Conservation (phyloP, 495 filamentous ascomycete genomes). For the Halenospora varia region DNA sequence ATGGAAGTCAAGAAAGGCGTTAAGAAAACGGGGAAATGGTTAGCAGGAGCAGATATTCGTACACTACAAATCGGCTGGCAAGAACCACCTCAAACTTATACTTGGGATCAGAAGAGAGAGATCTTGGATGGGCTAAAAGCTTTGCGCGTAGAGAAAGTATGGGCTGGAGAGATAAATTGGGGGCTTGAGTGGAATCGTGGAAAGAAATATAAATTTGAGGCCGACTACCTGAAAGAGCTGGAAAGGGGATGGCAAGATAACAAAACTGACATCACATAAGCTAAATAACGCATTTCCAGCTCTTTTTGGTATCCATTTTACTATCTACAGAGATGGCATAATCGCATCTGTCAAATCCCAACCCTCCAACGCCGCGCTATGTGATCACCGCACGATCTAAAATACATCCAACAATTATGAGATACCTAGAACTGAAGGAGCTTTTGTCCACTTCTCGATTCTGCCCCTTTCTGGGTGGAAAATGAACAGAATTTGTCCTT, state of each 20-base stretch:
- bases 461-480: conserved; percentile 53
- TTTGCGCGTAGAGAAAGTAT: conserved; percentile 8
- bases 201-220: conserved; percentile 16
- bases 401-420: neutral
- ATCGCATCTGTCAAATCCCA: neutral
- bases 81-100: conserved; percentile 19
- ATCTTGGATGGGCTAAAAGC: conserved; percentile 17
- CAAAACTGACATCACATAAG: neutral
- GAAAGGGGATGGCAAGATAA: conserved; percentile 4
- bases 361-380: conserved; percentile 27
- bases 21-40: neutral
- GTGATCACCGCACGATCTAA: neutral
- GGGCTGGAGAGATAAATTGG: conserved; percentile 22
- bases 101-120: conserved; percentile 19
- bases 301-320: neutral
- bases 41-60: conserved; percentile 12
- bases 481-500: conserved; percentile 89
- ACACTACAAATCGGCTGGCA: conserved; percentile 15
- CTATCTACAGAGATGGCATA: neutral
- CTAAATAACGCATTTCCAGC: neutral
- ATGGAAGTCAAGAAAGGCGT: conserved; percentile 17
- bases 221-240: conserved; percentile 14
- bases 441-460: conserved; percentile 40
- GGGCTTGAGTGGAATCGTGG: conserved; percentile 22
- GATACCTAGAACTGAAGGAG: conserved; percentile 19